Conservation (phyloP, 2,329 filamentous ascomycete genomes). For the Westerdykella ornata region DNA sequence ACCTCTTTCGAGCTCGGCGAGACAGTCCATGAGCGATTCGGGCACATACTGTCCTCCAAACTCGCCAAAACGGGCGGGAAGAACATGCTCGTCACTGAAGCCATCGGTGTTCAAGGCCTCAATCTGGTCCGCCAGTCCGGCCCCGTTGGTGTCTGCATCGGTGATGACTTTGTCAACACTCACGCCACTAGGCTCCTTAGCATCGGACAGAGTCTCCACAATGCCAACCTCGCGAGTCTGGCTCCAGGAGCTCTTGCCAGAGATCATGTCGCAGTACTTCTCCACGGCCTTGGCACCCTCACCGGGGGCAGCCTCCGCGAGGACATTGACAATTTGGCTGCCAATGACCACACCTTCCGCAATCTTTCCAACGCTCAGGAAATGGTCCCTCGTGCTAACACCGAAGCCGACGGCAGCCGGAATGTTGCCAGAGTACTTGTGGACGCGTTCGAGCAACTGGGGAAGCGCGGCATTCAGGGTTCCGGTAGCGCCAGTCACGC, state of each 20-base stretch:
- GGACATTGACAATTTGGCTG: slow-evolving; percentile 82
- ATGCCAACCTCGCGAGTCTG: slow-evolving; percentile 62
- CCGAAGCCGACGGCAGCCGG: slow-evolving; percentile 93
- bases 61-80: slow-evolving; percentile 84
- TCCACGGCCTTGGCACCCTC: slow-evolving; percentile 66
- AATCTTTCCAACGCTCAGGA: slow-evolving; percentile 72
- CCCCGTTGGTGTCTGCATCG: slow-evolving; percentile 50
- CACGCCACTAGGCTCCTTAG: slow-evolving; percentile 55
- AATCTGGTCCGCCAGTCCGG: slow-evolving; percentile 73
- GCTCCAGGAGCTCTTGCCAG: slow-evolving; percentile 49
- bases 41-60: slow-evolving; percentile 97
- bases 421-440: slow-evolving; percentile 84
- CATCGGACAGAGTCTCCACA: slow-evolving; percentile 59
- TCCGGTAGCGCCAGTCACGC: slow-evolving; percentile 86
- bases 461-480: slow-evolving; percentile 75
- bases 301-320: slow-evolving; percentile 62
- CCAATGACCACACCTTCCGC: slow-evolving; percentile 95
- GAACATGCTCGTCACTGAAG: slow-evolving; percentile 42
- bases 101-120: slow-evolving; percentile 67
- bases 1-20: slow-evolving; percentile 81
- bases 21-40: slow-evolving; percentile 94
- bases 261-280: slow-evolving; percentile 76
- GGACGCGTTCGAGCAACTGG: slow-evolving; percentile 74
- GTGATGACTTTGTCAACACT: slow-evolving; percentile 64
- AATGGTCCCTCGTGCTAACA: slow-evolving; percentile 92